Evolutionary conservation across 1,284 basidiomycete genomes (phyloP).

Genomic region (Baeospora myosura): DNA sequence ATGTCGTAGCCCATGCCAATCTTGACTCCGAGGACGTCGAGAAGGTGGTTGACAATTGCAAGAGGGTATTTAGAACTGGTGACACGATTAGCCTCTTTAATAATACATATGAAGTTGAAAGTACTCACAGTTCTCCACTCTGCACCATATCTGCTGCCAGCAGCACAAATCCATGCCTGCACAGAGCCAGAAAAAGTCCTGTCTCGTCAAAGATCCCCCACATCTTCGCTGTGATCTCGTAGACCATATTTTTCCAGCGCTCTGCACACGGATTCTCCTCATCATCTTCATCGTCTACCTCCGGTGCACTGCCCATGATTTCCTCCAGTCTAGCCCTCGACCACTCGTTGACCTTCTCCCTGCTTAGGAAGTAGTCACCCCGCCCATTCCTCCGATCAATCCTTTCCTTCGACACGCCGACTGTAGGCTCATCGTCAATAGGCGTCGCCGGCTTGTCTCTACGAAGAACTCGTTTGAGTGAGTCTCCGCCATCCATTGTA

Average conservation of each 20-base stretch:
- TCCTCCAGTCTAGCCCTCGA: background rate
- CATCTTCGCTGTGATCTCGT: constrained; percentile 13
- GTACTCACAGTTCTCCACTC: constrained; percentile 23
- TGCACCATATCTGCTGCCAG: constrained; percentile 20
- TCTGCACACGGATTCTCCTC: background rate
- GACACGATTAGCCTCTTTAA: background rate
- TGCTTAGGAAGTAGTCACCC: background rate
- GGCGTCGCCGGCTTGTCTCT: background rate
- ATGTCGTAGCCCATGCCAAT: constrained; percentile 13
- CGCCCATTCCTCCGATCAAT: background rate
- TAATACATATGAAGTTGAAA: background rate
- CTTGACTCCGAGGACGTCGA: background rate
- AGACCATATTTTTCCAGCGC: background rate
- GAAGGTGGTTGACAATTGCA: constrained; percentile 2
- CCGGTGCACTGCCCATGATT: background rate
- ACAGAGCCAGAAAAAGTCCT: constrained; percentile 21
- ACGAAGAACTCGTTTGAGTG: constrained; percentile 19
- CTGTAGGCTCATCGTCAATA: background rate
- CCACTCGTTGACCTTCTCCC: background rate
- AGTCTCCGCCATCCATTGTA: constrained; percentile 28
- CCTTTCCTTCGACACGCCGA: background rate
- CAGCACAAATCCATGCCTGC: constrained; percentile 20
- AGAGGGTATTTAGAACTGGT: constrained; percentile 9
- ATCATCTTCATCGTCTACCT: background rate
- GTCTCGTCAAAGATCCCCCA: constrained; percentile 22